Conservation (phyloP, 2,329 filamentous ascomycete genomes). For the Thelonectria blattea region DNA sequence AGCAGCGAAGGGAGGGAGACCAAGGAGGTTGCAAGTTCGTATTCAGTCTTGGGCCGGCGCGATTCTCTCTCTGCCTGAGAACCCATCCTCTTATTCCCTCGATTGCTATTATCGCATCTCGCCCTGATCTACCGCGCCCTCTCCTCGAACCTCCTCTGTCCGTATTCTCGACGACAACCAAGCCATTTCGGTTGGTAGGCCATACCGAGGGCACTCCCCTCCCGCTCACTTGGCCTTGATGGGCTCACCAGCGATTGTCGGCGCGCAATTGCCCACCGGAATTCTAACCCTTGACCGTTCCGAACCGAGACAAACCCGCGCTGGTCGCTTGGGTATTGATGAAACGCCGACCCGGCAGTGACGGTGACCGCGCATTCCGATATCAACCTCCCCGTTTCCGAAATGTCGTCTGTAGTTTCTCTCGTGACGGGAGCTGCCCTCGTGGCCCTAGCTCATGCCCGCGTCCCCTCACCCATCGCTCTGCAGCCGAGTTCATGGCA, state of each 20-base stretch:
- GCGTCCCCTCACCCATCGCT: slow-evolving; percentile 29
- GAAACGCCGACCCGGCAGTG: slow-evolving; percentile 1
- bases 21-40: background rate
- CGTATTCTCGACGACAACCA: slow-evolving; percentile 1
- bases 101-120: background rate
- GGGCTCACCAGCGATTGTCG: slow-evolving; percentile 14
- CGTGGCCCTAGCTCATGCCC: slow-evolving; percentile 26
- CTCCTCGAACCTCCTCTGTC: background rate
- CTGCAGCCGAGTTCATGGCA: slow-evolving; percentile 33
- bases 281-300: background rate
- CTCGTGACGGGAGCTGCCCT: slow-evolving; percentile 26
- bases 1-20: background rate
- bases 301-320: background rate
- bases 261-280: background rate
- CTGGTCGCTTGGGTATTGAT: slow-evolving; percentile 8
- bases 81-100: background rate
- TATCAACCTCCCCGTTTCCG: slow-evolving; percentile 6
- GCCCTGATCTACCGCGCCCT: background rate
- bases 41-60: background rate
- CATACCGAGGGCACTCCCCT: slow-evolving; percentile 20
- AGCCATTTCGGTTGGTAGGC: slow-evolving; percentile 5
- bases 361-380: background rate
- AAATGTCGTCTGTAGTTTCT: slow-evolving; percentile 26
- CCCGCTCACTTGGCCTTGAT: slow-evolving; percentile 12
- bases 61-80: background rate